phyloP scores from a whole-genome alignment of 129 eudicot species.

The Centella asiatica region DNA sequence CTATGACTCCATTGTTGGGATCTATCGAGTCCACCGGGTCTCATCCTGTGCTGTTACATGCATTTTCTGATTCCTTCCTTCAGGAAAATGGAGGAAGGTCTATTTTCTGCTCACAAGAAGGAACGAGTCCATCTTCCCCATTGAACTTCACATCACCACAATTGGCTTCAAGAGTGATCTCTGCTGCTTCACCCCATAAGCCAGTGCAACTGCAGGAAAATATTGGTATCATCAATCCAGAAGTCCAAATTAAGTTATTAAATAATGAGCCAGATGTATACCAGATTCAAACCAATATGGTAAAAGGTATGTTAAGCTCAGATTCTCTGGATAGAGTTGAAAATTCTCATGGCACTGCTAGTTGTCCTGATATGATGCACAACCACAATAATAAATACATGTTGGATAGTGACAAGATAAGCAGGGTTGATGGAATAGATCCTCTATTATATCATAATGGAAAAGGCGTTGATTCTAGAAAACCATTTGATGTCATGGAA shows the following conservation, averaged over 20 bases:
- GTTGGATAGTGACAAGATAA: slow-evolving; percentile 1
- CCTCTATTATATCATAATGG: slow-evolving; percentile 13
- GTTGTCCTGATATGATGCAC: slow-evolving; percentile 10
- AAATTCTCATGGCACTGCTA: slow-evolving; percentile 9
- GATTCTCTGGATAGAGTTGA: slow-evolving; percentile 16
- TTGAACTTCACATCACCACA: slow-evolving; percentile 34
- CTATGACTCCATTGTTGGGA: slow-evolving; percentile 26
- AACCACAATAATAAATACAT: slow-evolving; percentile 15
- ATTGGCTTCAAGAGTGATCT: slow-evolving; percentile 18
- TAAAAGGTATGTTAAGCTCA: slow-evolving; percentile 11
- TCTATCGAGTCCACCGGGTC: slow-evolving; percentile 27
- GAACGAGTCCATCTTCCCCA: slow-evolving; percentile 37
- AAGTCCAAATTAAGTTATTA: slow-evolving; percentile 22
- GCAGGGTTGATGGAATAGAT: slow-evolving; percentile 9
- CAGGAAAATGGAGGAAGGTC: slow-evolving; percentile 60
- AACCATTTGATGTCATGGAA: slow-evolving; percentile 21
- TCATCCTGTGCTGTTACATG: slow-evolving; percentile 66
- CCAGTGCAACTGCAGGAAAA: slow-evolving; percentile 26
- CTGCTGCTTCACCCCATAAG: slow-evolving; percentile 27
- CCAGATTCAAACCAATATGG: slow-evolving; percentile 14
- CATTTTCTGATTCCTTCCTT: slow-evolving; percentile 81
- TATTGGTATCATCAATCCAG: slow-evolving; percentile 13
- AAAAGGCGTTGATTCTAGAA: slow-evolving; percentile 4
- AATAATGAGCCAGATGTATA: slow-evolving; percentile 16
- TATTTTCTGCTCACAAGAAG: slow-evolving; percentile 54